Percentiles rank a stretch among this genome's conserved stretches.
Evolutionary conservation across 352 stramenopile species (phyloP).

Genomic region (Phytophthora fragariae): DNA sequence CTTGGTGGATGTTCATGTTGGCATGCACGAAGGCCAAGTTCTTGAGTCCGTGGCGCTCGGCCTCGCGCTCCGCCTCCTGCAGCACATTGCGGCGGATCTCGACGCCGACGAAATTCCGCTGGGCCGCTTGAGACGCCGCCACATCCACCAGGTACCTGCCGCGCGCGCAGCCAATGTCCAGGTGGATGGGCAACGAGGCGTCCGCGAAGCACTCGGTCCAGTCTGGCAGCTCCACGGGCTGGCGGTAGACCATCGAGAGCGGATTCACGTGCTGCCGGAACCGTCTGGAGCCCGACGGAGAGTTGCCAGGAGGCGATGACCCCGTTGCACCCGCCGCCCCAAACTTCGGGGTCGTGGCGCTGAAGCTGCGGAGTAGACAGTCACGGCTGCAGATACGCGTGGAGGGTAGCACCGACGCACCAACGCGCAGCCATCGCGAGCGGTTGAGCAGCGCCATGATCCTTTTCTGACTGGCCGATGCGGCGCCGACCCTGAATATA

Average conservation of each 20-base stretch:
- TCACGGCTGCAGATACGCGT: not conserved
- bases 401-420: not conserved
- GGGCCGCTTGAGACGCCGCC: slow-evolving; percentile 38
- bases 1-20: slow-evolving; percentile 89
- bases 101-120: slow-evolving; percentile 82
- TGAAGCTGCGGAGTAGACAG: slow-evolving; percentile 19
- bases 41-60: slow-evolving; percentile 44
- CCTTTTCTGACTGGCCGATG: not conserved
- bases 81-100: slow-evolving; percentile 88
- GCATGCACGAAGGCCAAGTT: slow-evolving; percentile 84
- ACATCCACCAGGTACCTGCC: slow-evolving; percentile 85
- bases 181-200: slow-evolving; percentile 68
- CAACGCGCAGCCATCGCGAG: not conserved
- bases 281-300: slow-evolving; percentile 48
- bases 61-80: slow-evolving; percentile 61
- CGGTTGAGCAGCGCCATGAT: slow-evolving; percentile 1
- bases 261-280: slow-evolving; percentile 91
- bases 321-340: not conserved
- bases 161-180: slow-evolving; percentile 85
- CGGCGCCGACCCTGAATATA: not conserved
- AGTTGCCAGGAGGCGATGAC: slow-evolving; percentile 4
- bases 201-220: slow-evolving; percentile 62
- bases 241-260: slow-evolving; percentile 66
- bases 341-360: slow-evolving; percentile 9
- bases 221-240: slow-evolving; percentile 68